phyloP scores from a whole-genome alignment of 2,329 filamentous ascomycete species.

The Scedosporium dehoogii region DNA sequence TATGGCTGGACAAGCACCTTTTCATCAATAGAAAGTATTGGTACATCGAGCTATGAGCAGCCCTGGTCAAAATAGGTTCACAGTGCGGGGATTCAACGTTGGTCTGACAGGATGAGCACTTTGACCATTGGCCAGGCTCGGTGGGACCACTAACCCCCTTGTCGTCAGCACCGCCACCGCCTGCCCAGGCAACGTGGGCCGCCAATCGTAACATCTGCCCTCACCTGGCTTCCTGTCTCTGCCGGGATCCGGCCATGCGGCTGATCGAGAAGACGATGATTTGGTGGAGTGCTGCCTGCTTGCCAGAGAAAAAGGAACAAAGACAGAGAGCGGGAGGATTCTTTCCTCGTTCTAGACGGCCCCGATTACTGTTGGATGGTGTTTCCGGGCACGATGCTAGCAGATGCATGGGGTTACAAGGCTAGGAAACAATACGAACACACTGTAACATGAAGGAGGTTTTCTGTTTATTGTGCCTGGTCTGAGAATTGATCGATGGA shows the following conservation, averaged over 20 bases:
- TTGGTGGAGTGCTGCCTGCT: neutral
- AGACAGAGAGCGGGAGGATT: neutral
- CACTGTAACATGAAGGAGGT: neutral
- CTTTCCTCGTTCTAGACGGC: neutral
- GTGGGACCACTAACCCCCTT: neutral
- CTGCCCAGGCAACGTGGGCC: neutral
- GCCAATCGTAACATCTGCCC: neutral
- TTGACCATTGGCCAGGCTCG: neutral
- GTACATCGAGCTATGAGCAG: no score
- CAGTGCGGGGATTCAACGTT: no score
- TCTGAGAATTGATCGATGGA: neutral
- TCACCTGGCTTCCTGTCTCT: neutral
- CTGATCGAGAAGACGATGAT: neutral
- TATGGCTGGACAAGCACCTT: no score
- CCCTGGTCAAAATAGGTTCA: no score
- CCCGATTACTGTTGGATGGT: neutral
- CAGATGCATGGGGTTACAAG: neutral
- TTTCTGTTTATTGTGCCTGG: neutral
- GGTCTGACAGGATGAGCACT: no score
- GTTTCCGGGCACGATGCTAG: neutral
- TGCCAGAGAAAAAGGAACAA: neutral
- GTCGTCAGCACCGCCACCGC: neutral
- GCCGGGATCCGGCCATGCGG: neutral
- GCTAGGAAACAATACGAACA: neutral
- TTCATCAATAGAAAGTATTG: no score